A percentile compares a stretch with the other conserved stretches of the same genome.
Conservation (phyloP, 768 basidiomycete species). For the Pleurotus tuoliensis region DNA sequence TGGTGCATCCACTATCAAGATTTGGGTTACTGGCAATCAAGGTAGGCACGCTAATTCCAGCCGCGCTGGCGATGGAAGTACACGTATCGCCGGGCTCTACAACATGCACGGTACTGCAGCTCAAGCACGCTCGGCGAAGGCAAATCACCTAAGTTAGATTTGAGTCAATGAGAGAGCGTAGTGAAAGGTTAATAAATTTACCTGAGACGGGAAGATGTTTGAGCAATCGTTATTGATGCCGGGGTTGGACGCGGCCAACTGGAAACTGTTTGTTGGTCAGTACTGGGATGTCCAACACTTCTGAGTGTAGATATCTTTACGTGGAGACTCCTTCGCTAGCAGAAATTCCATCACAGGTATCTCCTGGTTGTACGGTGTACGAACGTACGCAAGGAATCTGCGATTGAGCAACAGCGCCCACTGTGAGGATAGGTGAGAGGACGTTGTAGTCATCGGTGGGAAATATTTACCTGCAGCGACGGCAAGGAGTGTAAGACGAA, state of each 20-base stretch:
- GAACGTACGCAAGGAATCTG: conserved; percentile 38
- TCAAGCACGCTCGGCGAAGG: conserved; percentile 51
- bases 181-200: conserved; percentile 14
- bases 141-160: conserved; percentile 39
- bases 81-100: conserved; percentile 51
- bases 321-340: conserved; percentile 42
- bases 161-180: background rate
- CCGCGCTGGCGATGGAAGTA: conserved; percentile 27
- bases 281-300: background rate
- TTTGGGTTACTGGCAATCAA: too few relatives aligned
- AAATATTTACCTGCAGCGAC: background rate
- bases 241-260: conserved; percentile 51
- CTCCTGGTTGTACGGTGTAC: conserved; percentile 45
- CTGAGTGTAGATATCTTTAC: conserved; percentile 22
- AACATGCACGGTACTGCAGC: conserved; percentile 51
- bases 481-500: background rate
- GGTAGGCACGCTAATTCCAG: too few relatives aligned
- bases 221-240: conserved; percentile 49
- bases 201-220: conserved; percentile 53
- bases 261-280: conserved; percentile 35
- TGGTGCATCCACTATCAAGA: too few relatives aligned
- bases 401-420: conserved; percentile 5
- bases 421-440: background rate
- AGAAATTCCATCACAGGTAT: conserved; percentile 58
- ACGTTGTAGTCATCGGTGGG: background rate